Conservation (phyloP, 192 early-diverging fungal genomes). For the Backusella macrospora region DNA sequence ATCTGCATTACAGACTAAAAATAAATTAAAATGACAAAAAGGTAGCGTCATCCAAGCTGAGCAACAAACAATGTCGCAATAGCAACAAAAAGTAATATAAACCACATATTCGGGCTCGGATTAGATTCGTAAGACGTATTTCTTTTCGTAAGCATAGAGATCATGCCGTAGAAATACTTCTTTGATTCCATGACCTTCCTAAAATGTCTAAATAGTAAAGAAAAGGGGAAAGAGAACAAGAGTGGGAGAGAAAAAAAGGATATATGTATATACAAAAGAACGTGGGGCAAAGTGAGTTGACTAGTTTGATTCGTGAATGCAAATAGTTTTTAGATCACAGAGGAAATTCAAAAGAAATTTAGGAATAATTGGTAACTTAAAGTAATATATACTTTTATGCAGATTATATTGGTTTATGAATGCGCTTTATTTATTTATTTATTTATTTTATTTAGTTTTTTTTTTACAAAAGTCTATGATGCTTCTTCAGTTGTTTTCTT, state of each 20-base stretch:
- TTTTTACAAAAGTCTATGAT: slow-evolving; percentile 15
- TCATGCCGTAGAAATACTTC: neutral
- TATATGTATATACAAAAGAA: neutral
- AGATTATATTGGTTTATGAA: neutral
- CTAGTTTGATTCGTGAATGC: no score
- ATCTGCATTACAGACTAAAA: neutral
- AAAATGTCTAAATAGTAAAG: neutral
- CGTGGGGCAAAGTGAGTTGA: no score
- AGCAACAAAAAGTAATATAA: neutral
- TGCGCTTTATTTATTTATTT: slow-evolving; percentile 8
- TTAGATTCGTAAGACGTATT: neutral
- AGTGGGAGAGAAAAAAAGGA: neutral
- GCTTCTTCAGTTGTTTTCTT: slow-evolving; percentile 4
- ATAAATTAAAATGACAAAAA: slow-evolving; percentile 8
- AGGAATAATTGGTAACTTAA: no score
- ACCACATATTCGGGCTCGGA: neutral
- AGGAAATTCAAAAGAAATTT: no score
- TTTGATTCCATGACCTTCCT: neutral
- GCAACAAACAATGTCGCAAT: neutral
- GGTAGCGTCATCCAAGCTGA: neutral
- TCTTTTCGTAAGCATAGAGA: neutral
- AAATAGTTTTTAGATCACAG: no score
- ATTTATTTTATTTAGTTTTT: no score
- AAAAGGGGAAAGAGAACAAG: neutral
- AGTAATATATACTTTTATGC: no score